Evolutionary conservation across 208 protist genomes (phyloP), one percentile per base, ranked within the genome.

Genomic region (Herpetomonas muscarum): DNA sequence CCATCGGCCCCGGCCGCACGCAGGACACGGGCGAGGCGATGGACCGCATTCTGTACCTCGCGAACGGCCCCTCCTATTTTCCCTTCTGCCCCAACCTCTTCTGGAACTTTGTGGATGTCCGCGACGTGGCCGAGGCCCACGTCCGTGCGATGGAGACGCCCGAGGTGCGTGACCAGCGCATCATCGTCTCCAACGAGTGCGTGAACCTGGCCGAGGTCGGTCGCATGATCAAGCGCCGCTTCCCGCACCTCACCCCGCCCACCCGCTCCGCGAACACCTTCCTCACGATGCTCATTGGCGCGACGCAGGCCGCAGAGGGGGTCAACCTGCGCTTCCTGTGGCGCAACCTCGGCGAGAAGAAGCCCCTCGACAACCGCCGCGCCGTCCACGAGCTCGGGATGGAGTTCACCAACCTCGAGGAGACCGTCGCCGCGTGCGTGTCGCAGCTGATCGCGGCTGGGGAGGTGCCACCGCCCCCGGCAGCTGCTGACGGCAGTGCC

Each of bases 21-120:
- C 78, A 85, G 41, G 84, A 89, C 48, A 88, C 85, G 54, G 85
- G 81, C 25, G 85, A 96, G 61, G 82, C 84, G 0, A 90, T 92
- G 74, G 53, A 75, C 34, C 76, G 70, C 46, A 65, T 96, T 26
- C 76, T 87, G 47, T 64, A 61, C 0, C 73, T 96, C 26, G 86
- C 89, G 2, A 88, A 60, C 21, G 84, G 78, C 5, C 77, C 89
- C 9, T 55, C 55, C 30, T 76, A 71, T 56, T 90, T 91, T 39
- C 89, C 89, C 10, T 93, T 90, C 64, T 81, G 74, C 55, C 79
- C 89, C 0, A 80, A 93, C 48, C 55, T 96, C 53, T 83, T 79
- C 65, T 96, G 83, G 82, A 96, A 96, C 69, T 96, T 89, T 47
- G 89, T 96, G 51, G 89, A 96, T 44, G 77, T 96, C 32, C 77